Conservation (phyloP, 768 basidiomycete species). For the Suillus lakei region DNA sequence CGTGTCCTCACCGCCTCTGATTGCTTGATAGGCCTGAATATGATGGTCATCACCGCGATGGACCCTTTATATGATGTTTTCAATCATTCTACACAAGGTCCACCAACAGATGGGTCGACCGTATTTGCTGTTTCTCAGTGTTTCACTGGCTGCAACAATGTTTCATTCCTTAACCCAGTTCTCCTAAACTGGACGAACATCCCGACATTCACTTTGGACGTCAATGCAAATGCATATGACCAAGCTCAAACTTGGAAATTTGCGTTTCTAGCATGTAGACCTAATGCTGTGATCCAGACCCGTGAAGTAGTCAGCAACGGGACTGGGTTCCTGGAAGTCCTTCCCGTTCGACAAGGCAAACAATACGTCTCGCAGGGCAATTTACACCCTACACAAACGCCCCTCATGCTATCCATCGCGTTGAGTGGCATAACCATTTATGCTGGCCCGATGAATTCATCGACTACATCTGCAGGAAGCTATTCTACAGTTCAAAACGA, state of each 20-base stretch:
- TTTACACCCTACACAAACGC: conserved; percentile 28
- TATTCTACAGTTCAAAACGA: conserved; percentile 15
- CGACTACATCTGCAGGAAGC: background rate
- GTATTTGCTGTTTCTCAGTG: conserved; percentile 29
- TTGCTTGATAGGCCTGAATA: background rate
- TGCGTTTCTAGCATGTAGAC: conserved; percentile 25
- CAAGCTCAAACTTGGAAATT: conserved; percentile 23
- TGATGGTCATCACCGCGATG: background rate
- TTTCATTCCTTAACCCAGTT: background rate
- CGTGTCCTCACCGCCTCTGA: background rate
- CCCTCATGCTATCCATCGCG: conserved; percentile 26
- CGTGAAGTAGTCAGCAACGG: conserved; percentile 30
- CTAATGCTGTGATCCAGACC: conserved; percentile 30
- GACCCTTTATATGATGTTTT: conserved; percentile 14
- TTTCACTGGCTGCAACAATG: conserved; percentile 21
- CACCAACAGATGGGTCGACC: conserved; percentile 25
- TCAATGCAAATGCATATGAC: conserved; percentile 5
- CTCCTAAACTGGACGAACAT: conserved; percentile 20
- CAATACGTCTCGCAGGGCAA: conserved; percentile 26
- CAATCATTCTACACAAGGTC: conserved; percentile 27
- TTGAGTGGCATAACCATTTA: conserved; percentile 13
- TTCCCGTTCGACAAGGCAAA: conserved; percentile 14
- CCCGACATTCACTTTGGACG: conserved; percentile 16
- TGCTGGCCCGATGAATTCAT: background rate
- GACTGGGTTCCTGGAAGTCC: conserved; percentile 23